Percentiles rank a stretch among this genome's conserved stretches.
Conservation (phyloP, 768 basidiomycete species). For the Tylopilus rubrobrunneus region DNA sequence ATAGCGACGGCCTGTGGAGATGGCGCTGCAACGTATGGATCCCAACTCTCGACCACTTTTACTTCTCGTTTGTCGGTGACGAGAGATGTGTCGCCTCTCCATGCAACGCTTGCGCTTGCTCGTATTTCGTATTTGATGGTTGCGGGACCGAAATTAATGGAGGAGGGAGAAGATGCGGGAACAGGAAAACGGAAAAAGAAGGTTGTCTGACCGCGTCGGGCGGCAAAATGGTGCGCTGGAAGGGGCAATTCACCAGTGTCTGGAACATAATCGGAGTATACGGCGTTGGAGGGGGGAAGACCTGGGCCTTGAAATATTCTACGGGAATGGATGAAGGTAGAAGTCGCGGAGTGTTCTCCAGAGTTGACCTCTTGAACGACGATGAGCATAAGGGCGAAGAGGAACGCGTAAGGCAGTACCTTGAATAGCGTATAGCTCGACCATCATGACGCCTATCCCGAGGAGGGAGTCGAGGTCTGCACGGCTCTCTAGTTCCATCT, state of each 20-base stretch:
- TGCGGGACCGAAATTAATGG: conserved; percentile 69
- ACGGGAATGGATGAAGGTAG: conserved; percentile 66
- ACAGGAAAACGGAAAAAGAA: conserved; percentile 79
- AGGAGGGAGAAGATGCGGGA: conserved; percentile 62
- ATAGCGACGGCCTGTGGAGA: conserved; percentile 58
- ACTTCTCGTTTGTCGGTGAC: conserved; percentile 60
- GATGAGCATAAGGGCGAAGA: conserved; percentile 1
- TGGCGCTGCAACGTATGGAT: conserved; percentile 34
- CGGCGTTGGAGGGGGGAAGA: conserved; percentile 81
- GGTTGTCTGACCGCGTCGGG: conserved; percentile 70
- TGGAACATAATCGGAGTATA: conserved; percentile 51
- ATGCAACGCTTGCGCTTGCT: conserved; percentile 66
- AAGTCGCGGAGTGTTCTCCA: conserved; percentile 75
- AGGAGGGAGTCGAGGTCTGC: conserved; percentile 61
- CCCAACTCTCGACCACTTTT: conserved; percentile 58
- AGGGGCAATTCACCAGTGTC: conserved; percentile 54
- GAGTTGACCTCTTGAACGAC: conserved; percentile 60
- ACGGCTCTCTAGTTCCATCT: conserved; percentile 76
- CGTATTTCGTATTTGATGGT: conserved; percentile 68
- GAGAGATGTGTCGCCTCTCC: conserved; percentile 70
- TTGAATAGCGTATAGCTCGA: conserved; percentile 73
- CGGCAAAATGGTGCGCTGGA: conserved; percentile 64
- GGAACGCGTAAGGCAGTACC: conserved; percentile 34
- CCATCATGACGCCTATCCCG: conserved; percentile 71
- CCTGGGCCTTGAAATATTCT: conserved; percentile 79